These are phyloP conservation scores for Cyclotella baltica DNA, from an alignment of 108 stramenopile genomes.

Conservation along the genomic window DNA sequence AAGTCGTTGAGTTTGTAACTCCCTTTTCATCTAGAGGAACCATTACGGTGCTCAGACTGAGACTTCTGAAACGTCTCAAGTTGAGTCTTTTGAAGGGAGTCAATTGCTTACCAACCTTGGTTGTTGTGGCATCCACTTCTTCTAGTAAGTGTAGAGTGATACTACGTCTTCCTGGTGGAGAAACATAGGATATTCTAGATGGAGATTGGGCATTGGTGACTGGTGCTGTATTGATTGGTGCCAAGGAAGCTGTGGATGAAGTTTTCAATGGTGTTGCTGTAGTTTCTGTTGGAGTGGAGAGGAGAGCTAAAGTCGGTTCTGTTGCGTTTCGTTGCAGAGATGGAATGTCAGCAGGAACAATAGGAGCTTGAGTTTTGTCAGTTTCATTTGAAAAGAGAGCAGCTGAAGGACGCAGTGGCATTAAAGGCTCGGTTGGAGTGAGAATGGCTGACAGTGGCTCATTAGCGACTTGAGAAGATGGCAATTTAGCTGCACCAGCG, in stretches of 20 bases:
- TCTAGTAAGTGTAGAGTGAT: constrained; percentile 16
- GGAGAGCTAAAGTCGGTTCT: too few species aligned
- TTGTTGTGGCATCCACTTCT: constrained; percentile 1
- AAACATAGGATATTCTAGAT: neutral
- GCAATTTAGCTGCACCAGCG: too few species aligned
- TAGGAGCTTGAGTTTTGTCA: too few species aligned
- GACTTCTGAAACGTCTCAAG: constrained; percentile 14
- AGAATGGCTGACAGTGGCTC: too few species aligned
- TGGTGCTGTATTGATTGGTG: neutral
- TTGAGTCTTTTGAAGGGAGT: constrained; percentile 10
- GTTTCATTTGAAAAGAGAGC: too few species aligned
- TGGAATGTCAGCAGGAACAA: too few species aligned
- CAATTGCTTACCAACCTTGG: neutral
- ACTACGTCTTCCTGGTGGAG: constrained; percentile 15
- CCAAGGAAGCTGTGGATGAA: neutral
- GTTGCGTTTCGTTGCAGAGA: too few species aligned
- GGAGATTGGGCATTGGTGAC: neutral
- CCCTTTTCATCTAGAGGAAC: constrained; percentile 9
- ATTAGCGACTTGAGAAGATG: too few species aligned
- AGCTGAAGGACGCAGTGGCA: too few species aligned
- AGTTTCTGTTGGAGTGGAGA: too few species aligned
- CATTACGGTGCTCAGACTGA: constrained; percentile 8
- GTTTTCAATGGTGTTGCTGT: too few species aligned
- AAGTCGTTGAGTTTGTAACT: neutral
- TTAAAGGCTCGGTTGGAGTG: too few species aligned